Evolutionary conservation across 1,284 basidiomycete genomes (phyloP).

Genomic region (Cutaneotrichosporon cutaneum): DNA sequence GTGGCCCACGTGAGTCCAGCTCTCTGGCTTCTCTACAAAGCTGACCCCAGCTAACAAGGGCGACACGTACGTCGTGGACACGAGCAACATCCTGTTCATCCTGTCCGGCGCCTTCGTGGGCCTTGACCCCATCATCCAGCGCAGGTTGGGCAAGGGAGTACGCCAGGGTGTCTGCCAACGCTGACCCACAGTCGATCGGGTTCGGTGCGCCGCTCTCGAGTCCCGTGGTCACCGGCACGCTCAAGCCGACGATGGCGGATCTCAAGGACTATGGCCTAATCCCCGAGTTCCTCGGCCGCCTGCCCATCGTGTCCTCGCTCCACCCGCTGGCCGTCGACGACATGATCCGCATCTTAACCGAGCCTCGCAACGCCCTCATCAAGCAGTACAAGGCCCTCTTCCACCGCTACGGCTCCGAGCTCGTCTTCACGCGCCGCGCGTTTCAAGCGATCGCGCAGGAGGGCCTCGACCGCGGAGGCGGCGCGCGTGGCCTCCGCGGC

Average conservation of each 20-base stretch:
- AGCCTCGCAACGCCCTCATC: constrained; percentile 84
- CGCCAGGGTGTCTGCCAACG: constrained; percentile 2
- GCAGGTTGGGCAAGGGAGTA: constrained; percentile 78
- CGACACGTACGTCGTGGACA: constrained; percentile 51
- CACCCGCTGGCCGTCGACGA: constrained; percentile 70
- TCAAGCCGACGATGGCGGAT: constrained; percentile 58
- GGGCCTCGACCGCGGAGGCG: constrained; percentile 76
- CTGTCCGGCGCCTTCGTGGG: constrained; percentile 93
- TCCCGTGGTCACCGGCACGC: constrained; percentile 18
- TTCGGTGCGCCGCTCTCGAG: constrained; percentile 69
- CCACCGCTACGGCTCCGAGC: constrained; percentile 45
- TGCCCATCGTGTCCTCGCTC: constrained; percentile 82
- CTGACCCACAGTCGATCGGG: constrained; percentile 69
- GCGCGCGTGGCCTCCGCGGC: constrained; percentile 81
- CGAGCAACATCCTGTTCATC: constrained; percentile 83
- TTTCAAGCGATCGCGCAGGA: constrained; percentile 68
- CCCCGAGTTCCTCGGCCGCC: constrained; percentile 86
- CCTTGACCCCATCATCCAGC: constrained; percentile 74
- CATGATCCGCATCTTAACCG: constrained; percentile 82
- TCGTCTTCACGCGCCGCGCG: constrained; percentile 52
- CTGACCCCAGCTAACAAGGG: constrained; percentile 33
- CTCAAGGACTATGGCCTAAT: constrained; percentile 87
- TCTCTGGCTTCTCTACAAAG: background rate
- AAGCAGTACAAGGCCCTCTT: constrained; percentile 86
- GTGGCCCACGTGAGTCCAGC: constrained; percentile 30